Evolutionary conservation across 495 filamentous ascomycete genomes (phyloP), one percentile per base, ranked within the genome.

Genomic region (Neohortaea acidophila): DNA sequence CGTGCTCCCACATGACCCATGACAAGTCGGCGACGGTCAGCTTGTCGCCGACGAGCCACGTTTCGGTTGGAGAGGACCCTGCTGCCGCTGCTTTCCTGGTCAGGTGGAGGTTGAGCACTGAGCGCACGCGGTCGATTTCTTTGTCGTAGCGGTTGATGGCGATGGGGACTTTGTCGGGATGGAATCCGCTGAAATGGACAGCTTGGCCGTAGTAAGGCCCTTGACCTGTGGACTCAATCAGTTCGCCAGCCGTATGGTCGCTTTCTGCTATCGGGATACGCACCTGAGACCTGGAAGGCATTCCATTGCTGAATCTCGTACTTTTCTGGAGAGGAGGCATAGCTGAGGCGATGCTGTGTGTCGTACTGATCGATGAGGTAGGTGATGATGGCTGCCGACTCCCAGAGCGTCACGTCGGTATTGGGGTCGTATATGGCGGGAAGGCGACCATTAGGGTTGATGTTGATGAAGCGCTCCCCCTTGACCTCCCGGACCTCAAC

Each of bases 391-490:
- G 49, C 45, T 12, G 40, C 41, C 15, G 23, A 36, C 23, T 53
- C 50, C 75, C 76, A 83, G 10, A 84, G 49, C 0, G 61, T 72
- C 44, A 79, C 58, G 38, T 59, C 67, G 0, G 70, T 77, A 60
- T 84, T 84, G 19, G 71, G 67, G 52, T 83, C 79, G 32, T 77
- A 53, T 37, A 83, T 72, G 35, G 65, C 59, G 24, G 67, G 76
- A 10, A 77, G 31, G 1, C 81, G 76, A 33, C 79, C 80, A 57
- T 85, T 84, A 42, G 77, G 78, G 54, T 81, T 84, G 60, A 79
- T 46, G 10, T 58, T 57, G 6, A 59, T 49, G 54, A 59, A 84
- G 0, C 58, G 56, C 11, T 62, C 56, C 19, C 62, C 51, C 57
- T 84, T 85, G 3, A 48, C 24, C 2, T 73, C 69, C 6, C 46